phyloP scores from a whole-genome alignment of 108 stramenopile genomes.

The Pseudonitzschia multiseries region DNA sequence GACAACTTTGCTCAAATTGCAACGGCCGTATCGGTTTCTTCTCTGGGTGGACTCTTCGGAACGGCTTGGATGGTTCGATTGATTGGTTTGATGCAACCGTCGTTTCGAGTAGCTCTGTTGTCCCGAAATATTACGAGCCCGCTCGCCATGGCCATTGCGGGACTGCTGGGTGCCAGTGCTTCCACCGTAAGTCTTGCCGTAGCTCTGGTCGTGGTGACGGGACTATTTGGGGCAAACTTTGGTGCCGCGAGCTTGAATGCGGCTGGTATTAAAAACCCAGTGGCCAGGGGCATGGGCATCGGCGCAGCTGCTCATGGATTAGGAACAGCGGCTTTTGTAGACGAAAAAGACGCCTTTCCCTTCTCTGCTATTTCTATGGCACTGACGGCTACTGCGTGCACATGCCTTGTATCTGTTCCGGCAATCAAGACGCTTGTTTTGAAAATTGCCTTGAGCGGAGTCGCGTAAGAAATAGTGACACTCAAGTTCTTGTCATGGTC shows the following conservation, averaged over 20 bases:
- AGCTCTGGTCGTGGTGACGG: conserved; percentile 85
- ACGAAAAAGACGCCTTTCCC: conserved; percentile 91
- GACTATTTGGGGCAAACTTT: conserved; percentile 91
- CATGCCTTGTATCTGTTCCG: conserved; percentile 72
- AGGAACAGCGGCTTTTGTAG: conserved; percentile 87
- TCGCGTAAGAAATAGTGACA: neutral
- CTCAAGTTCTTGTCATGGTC: too few species aligned
- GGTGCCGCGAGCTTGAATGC: conserved; percentile 74
- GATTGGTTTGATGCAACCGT: conserved; percentile 43
- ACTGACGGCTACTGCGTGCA: conserved; percentile 77
- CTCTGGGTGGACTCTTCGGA: conserved; percentile 74
- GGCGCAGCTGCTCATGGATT: conserved; percentile 92
- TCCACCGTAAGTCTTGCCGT: conserved; percentile 64
- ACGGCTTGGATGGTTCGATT: conserved; percentile 60
- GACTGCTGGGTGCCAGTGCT: conserved; percentile 77
- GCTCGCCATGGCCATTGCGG: conserved; percentile 90
- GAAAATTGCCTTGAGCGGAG: conserved; percentile 44
- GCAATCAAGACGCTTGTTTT: conserved; percentile 47
- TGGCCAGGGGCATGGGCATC: conserved; percentile 84
- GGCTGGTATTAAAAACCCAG: conserved; percentile 79
- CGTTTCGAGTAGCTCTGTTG: conserved; percentile 64
- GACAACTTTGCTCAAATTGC: conserved; percentile 68
- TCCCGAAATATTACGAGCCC: conserved; percentile 87
- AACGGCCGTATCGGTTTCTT: conserved; percentile 56
- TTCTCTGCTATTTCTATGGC: conserved; percentile 93